Base-by-base conservation (phyloP, 2,329 filamentous ascomycete species). In the Emergomyces africanus region DNA sequence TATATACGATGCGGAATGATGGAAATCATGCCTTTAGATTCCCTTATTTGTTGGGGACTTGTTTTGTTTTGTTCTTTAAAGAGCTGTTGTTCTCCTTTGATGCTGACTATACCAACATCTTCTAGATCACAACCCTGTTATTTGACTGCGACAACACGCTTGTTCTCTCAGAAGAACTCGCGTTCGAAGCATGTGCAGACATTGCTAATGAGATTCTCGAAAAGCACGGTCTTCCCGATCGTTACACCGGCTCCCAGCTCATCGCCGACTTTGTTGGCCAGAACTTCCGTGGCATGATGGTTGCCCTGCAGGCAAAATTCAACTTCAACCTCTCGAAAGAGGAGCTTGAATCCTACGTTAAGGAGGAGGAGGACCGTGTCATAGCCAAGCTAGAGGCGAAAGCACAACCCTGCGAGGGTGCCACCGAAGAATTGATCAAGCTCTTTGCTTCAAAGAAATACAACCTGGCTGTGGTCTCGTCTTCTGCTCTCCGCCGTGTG, bases 241-340 rank as follows among this genome's bases (percentile, higher is more conserved):
- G 81, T 70, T 96, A 95, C 79, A 90, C 88, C 3, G 87, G 87
- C 69, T 82, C 85, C 54, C 80, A 84, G 61, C 85, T 96, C 64
- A 88, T 95, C 76, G 78, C 80, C 66, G 88, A 95, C 76, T 96
- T 95, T 69, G 89, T 96, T 66, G 90, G 91, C 67, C 87, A 94
- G 73, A 95, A 95, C 81, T 96, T 95, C 82, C 89, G 90, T 66
- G 89, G 89, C 75, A 95, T 95, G 89, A 85, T 95, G 76, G 74
- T 78, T 61, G 84, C 83, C 62, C 83, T 96, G 62, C 85, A 90
- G 74, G 77, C 83, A 72, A 86, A 88, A 74, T 85, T 89, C 79
- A 79, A 80, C 74, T 92, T 95, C 75, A 75, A 80, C 57, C 82
- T 96, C 75, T 67, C 74, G 30, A 72, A 79, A 23, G 83, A 83